These are phyloP conservation scores for Effrenium voratum DNA, from an alignment of 73 alveolate genomes.

Conservation along the genomic window DNA sequence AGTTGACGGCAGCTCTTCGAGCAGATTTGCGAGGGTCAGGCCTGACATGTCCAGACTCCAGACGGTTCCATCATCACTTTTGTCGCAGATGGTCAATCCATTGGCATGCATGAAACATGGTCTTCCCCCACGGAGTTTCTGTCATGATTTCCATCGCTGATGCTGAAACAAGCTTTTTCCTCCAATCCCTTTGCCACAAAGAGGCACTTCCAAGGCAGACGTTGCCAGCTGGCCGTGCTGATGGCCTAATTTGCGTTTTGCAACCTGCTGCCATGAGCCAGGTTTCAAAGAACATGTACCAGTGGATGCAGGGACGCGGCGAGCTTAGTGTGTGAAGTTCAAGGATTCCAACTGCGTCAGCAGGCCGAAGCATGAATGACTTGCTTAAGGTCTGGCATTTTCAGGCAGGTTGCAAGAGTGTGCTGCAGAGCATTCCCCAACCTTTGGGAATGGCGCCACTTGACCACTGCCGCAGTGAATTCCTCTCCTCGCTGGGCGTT, in stretches of 20 bases:
- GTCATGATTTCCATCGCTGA: too few relatives aligned
- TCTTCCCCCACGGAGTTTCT: too few relatives aligned
- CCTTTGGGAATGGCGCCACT: background rate
- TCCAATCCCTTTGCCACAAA: too few relatives aligned
- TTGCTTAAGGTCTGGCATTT: conserved; percentile 64
- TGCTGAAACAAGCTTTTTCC: too few relatives aligned
- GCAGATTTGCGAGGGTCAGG: conserved; percentile 77
- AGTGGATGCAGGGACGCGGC: conserved; percentile 26
- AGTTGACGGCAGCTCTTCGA: conserved; percentile 71
- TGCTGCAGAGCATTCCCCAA: background rate
- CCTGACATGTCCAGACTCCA: too few relatives aligned
- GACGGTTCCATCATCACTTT: too few relatives aligned
- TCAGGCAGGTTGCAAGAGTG: conserved; percentile 23
- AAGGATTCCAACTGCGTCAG: background rate
- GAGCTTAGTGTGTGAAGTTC: background rate
- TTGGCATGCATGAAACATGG: too few relatives aligned
- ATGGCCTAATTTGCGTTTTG: too few relatives aligned
- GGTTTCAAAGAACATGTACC: conserved; percentile 53
- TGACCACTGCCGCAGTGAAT: conserved; percentile 60
- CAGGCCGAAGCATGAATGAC: background rate
- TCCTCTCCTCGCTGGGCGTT: conserved; percentile 84
- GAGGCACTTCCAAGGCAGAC: too few relatives aligned
- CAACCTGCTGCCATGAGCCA: too few relatives aligned
- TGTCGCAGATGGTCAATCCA: too few relatives aligned
- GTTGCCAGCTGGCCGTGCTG: too few relatives aligned